Base-by-base conservation (phyloP, 2,329 filamentous ascomycete species). In the Myriosclerotinia duriaeana region DNA sequence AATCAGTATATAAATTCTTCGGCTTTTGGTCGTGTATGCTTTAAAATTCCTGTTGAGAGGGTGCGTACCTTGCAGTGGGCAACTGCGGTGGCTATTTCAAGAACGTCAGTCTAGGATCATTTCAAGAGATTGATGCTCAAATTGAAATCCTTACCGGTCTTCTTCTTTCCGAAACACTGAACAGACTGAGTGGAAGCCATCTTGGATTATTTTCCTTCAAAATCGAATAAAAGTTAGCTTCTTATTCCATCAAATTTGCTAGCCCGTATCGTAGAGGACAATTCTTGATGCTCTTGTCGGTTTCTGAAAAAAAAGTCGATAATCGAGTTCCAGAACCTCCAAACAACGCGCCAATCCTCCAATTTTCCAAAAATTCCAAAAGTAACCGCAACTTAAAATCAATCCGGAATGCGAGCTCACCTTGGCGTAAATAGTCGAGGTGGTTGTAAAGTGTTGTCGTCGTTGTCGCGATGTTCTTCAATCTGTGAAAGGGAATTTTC, bases 81-180 rank as follows among this genome's bases (percentile, higher is more conserved):
- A 81, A 92, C 89, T 76, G 84, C 84, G 72, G 84, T 87, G 76
- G 89, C 89, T 87, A 79, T 76, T 71, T 15, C 3, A 15, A 76
- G 68, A 69, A 69, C 60, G 67, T 72, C 71, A 75, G 61, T 38
- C 22, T 38, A 78, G 74, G 76, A 69, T 77, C 73, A 73, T 72
- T 74, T 48, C 59, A 53, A 42, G 17, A 55, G 20, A 48, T 30
- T 44, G 44, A 22, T 52, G 65, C 50, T 66, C 53, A 50, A 53
- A 53, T 53, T 46, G 8, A 36, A 38, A 50, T 26, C 20, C 67
- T 61, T 73, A 73, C 74, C 74, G 74, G 73, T 93, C 87, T 91
- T 92, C 88, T 93, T 93, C 90, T 97, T 97, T 89, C 93, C 93
- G 91, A 98, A 97, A 91, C 93, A 97, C 88, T 97, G 93, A 78